Evolutionary conservation across 2,329 filamentous ascomycete species (phyloP), one percentile per base, ranked within the genome.

Genomic region (Oidium heveae): DNA sequence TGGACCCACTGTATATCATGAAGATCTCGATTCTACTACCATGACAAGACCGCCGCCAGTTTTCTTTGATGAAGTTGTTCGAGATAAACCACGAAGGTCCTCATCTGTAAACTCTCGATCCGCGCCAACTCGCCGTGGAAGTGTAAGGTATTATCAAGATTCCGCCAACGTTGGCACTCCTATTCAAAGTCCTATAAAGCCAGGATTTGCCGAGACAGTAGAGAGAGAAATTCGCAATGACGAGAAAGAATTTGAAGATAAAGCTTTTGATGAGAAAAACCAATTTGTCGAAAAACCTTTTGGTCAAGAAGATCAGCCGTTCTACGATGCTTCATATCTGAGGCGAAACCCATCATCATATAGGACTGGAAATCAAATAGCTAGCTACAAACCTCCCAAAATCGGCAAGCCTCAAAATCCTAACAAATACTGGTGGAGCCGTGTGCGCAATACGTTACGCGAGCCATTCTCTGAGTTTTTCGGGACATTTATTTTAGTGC

Each of bases 401-500:
- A 28, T 28, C 6, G 24, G 24, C 24, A 28, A 28, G 24, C 44
- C 12, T 13, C 44, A 47, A 47, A 9, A 47, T 28, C 44, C 44
- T 13, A 59, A 49, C 6, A 28, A 28, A 60, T 53, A 63, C 0
- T 55, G 56, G 53, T 63, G 63, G 63, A 59, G 57, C 52, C 56
- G 56, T 9, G 54, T 59, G 16, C 54, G 62, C 34, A 57, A 58
- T 13, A 47, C 15, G 0, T 52, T 63, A 33, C 56, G 60, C 32
- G 63, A 64, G 22, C 61, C 62, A 0, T 76, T 84, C 56, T 76
- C 77, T 0, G 80, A 84, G 59, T 84, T 84, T 67, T 74, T 81
- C 54, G 80, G 80, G 12, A 80, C 77, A 18, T 79, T 85, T 68
- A 74, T 82, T 55, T 63, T 85, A 54, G 70, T 85, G 57, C 67